Evolutionary conservation across 2,329 filamentous ascomycete genomes (phyloP).

Genomic region (Aspergillus amoenus): DNA sequence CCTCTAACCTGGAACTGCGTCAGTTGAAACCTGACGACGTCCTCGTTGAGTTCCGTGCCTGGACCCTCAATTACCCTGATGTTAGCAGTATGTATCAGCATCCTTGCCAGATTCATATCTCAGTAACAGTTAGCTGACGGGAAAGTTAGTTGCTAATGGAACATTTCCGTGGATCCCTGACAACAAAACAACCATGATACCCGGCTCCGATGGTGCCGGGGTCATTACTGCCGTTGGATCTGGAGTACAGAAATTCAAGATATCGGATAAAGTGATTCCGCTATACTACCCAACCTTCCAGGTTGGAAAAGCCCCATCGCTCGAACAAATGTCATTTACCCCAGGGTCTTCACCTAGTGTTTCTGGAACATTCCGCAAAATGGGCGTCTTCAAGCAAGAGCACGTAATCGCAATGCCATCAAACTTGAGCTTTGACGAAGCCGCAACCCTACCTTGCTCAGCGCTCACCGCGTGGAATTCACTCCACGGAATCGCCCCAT

Average conservation of each 20-base stretch:
- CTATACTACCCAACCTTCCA: neutral
- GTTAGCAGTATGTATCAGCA: too few relatives aligned
- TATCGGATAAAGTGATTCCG: neutral
- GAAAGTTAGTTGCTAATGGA: too few relatives aligned
- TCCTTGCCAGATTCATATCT: too few relatives aligned
- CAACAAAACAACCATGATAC: neutral
- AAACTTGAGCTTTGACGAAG: constrained; percentile 51
- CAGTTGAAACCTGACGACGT: too few relatives aligned
- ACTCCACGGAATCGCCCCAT: constrained; percentile 50
- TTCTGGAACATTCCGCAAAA: constrained; percentile 59
- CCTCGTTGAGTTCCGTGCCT: too few relatives aligned
- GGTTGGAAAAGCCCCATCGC: neutral
- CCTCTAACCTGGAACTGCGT: too few relatives aligned
- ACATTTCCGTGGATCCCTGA: too few relatives aligned
- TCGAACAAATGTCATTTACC: neutral
- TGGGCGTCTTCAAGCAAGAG: constrained; percentile 62
- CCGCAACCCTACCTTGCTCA: constrained; percentile 53
- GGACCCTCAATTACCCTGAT: too few relatives aligned
- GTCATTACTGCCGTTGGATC: neutral
- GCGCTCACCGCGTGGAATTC: constrained; percentile 60
- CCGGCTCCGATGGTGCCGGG: neutral
- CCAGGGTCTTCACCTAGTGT: neutral
- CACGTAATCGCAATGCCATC: constrained; percentile 53
- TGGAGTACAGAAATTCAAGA: neutral
- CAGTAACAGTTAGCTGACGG: too few relatives aligned